Percentiles rank a stretch among this genome's conserved stretches.
These are phyloP conservation scores for Populus hybrid DNA, from an alignment of 441 rosid genomes.

Conservation along the genomic window DNA sequence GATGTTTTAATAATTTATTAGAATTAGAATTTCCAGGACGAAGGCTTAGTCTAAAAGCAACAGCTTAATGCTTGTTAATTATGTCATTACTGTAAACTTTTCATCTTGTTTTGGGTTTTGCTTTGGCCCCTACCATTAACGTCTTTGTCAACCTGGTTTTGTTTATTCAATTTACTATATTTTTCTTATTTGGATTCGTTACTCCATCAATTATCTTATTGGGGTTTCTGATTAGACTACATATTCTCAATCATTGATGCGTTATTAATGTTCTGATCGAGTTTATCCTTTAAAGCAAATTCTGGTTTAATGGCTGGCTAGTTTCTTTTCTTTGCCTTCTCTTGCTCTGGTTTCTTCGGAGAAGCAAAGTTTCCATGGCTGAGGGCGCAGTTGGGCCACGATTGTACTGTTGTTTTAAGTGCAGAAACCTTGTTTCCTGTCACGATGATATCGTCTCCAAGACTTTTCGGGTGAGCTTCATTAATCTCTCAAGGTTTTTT, in stretches of 20 bases:
- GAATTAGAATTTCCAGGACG: too few relatives aligned
- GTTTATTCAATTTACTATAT: background rate
- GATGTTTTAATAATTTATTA: too few relatives aligned
- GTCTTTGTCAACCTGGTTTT: conserved; percentile 17
- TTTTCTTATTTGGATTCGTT: conserved; percentile 25
- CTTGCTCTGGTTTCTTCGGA: background rate
- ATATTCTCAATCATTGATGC: conserved; percentile 6
- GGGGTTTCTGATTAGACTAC: background rate
- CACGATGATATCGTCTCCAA: conserved; percentile 50
- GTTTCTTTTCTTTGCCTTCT: background rate
- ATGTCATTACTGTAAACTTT: background rate
- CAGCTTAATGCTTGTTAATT: background rate
- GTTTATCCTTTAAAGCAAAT: background rate
- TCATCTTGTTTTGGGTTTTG: background rate
- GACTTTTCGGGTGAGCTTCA: conserved; percentile 41
- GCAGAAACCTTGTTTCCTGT: conserved; percentile 40
- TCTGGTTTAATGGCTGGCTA: background rate
- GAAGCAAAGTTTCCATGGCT: conserved; percentile 28
- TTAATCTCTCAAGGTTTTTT: background rate
- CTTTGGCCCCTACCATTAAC: background rate
- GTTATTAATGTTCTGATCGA: background rate
- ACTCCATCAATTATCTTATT: conserved; percentile 19
- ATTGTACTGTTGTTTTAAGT: conserved; percentile 43
- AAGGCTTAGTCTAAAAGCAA: background rate
- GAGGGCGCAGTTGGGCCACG: conserved; percentile 27